Base-by-base conservation (phyloP, 768 basidiomycete species). In the Mycena venus region DNA sequence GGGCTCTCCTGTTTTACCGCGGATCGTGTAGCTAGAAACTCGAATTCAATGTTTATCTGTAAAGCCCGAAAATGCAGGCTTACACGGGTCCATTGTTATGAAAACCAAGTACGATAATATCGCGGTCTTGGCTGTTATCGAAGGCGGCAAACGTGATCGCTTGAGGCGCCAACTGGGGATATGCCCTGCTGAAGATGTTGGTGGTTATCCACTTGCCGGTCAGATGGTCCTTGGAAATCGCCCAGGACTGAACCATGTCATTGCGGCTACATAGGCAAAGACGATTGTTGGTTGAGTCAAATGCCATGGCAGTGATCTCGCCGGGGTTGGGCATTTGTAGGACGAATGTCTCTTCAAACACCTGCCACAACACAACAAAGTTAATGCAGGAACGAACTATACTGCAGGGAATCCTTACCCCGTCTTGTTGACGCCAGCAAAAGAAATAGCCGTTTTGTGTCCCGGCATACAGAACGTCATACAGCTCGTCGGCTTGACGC, bases 301-400 rank as follows among this genome's bases (percentile, higher is more conserved):
- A 64, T 47, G 62, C 62, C 62, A 64, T 64, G 19, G 62, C 62
- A 51, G 44, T 64, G 2, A 64, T 64, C 32, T 64, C 62, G 44
- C 44, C n/a, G n/a, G n/a, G n/a, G n/a, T n/a, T n/a, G n/a, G n/a
- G n/a, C n/a, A n/a, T 47, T 19, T 70, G 68, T 53, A 51, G 12
- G 34, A n/a, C 49, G 38, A 71, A 64, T 17, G 53, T 64, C 51
- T 71, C 70, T 42, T 71, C 70, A 17, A 49, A 71, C 4, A 63
- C 40, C 70, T 71, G 25, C 27, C 29, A 64, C 44, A n/a, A 31
- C 15, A 69, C 34, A 31, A 60, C 17, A 60, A 59, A n/a, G n/a
- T n/a, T 36, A 58, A 32, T 32, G 27, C 40, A 49, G 47, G 44
- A 51, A 34, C 14, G 40, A 47, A 60, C 9, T n/a, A 19, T 38